Evolutionary conservation across 805 yeast species (phyloP).

Genomic region (Pichia cephalocereana): DNA sequence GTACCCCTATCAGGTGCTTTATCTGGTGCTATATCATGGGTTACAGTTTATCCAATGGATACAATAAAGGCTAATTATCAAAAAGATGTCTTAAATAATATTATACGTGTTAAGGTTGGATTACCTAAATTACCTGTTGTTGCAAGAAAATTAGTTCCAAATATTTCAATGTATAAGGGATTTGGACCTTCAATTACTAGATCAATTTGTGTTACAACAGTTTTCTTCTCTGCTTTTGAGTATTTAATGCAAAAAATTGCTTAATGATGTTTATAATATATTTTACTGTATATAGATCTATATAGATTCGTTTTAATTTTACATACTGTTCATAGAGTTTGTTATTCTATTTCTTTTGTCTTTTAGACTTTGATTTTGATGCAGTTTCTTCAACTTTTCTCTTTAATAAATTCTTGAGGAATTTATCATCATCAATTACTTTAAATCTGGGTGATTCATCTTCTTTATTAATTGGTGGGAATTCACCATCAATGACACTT

Average conservation of each 20-base stretch:
- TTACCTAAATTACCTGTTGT: slow-evolving; percentile 31
- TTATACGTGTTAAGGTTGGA: slow-evolving; percentile 44
- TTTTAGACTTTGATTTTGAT: slow-evolving; percentile 16
- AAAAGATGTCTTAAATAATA: slow-evolving; percentile 60
- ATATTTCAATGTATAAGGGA: slow-evolving; percentile 59
- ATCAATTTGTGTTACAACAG: slow-evolving; percentile 64
- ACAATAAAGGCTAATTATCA: slow-evolving; percentile 71
- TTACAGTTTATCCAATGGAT: slow-evolving; percentile 69
- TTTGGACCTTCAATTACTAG: slow-evolving; percentile 66
- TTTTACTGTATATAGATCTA: slow-evolving; percentile 36
- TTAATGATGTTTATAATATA: slow-evolving; percentile 19
- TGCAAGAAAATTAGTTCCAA: slow-evolving; percentile 31
- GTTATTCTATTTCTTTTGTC: slow-evolving; percentile 17
- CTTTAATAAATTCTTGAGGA: slow-evolving; percentile 50
- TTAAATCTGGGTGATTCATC: slow-evolving; percentile 25
- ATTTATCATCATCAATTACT: slow-evolving; percentile 49
- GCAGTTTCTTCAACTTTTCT: slow-evolving; percentile 29
- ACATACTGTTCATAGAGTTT: neutral
- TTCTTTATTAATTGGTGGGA: slow-evolving; percentile 13
- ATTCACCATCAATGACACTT: slow-evolving; percentile 23
- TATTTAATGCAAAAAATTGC: slow-evolving; percentile 49
- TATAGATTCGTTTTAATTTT: slow-evolving; percentile 33
- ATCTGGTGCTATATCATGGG: slow-evolving; percentile 71
- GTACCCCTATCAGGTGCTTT: slow-evolving; percentile 69
- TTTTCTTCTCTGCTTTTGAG: slow-evolving; percentile 68